Evolutionary conservation across 805 yeast genomes (phyloP), one percentile per base, ranked within the genome.

Genomic region (Groenewaldozyma tartarivorans): DNA sequence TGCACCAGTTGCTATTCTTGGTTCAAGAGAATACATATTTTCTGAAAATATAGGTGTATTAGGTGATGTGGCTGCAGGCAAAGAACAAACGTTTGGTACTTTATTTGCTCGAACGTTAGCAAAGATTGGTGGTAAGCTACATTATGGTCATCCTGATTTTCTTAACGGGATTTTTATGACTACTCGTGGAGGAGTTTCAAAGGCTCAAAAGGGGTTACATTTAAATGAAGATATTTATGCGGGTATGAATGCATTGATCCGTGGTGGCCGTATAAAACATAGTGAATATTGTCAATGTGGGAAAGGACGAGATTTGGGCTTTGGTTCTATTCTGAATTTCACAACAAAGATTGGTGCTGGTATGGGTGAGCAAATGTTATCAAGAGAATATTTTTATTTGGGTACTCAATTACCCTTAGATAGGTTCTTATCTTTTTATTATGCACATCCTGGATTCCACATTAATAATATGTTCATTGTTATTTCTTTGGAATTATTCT

Each of bases 261-360:
- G 92, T 50, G 92, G 92, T 33, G 94, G 92, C n/a, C 63, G 84
- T 49, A 82, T 83, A 49, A 80, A 81, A 54, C 92, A 83, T 54
- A 79, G 85, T 57, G 94, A 83, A 57, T 83, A 81, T 59, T 71
- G 75, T 49, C 94, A 83, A 54, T 83, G 94, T 63, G 94, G 94
- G 44, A 83, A 83, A 58, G 94, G 94, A 33, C 69, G 94, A 57
- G 92, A 83, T 64, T 68, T 83, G 54, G 92, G 94, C 3, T 82
- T 83, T 60, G 83, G 85, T 2, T 81, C 92, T 2, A 82, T 83
- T 54, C 69, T 81, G 60, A 82, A 81, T 58, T 83, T 83, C 62
- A 81, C 84, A 4, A 79, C 90, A 18, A 83, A 83, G 55, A 82
- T 83, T 59, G 94, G 94, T 36, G 85, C 92, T 41, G 94, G 92